Base-by-base conservation (phyloP, 768 basidiomycete genomes). In the Amanita molliuscula region DNA sequence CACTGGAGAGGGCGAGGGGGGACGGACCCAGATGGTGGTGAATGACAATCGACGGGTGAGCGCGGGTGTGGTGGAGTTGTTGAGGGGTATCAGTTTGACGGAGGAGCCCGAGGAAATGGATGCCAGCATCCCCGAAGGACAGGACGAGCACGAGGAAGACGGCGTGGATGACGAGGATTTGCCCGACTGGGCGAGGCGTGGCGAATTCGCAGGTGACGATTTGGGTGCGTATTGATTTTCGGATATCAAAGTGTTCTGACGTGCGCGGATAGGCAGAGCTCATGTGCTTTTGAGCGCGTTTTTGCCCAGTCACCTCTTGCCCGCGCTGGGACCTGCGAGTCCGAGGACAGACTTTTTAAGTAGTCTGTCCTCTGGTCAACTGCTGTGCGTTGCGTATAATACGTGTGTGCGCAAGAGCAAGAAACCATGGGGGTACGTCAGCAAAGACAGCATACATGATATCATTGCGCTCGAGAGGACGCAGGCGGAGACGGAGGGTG, bases 381-480 rank as follows among this genome's bases (percentile, higher is more conserved):
- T 89, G 7, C 75, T 94, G 10, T 94, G 91, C 57, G 62, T 72
- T 2, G 82, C 87, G 0, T 92, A 91, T 67, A 95, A 94, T 62
- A 64, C 76, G 9, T 84, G 79, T 25, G 84, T 94, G 0, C 78
- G 92, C 21, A 77, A 79, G 52, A 91, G 88, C 6, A 79, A 78
- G 42, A 79, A 84, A 55, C 88, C 88, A 0, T 95, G 90, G 89
- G 92, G 91, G 0, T 94, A 83, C 64, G 84, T 94, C 50, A 85
- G 76, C 53, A 66, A 73, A 38, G 80, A 84, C 50, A 77, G 80
- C 2, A 79, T 95, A 15, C 92, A 94, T 58, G 88, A 90, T 58
- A 81, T 94, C 41, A 63, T 81, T 16, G 70, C 75, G 2, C 75
- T 89, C 13, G 86, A 88, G 60, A 67, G 65, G 48, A 71, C 73